Percentiles rank a stretch among this genome's conserved stretches.
Conservation (phyloP, 768 basidiomycete species). For the Auricularia sp. region DNA sequence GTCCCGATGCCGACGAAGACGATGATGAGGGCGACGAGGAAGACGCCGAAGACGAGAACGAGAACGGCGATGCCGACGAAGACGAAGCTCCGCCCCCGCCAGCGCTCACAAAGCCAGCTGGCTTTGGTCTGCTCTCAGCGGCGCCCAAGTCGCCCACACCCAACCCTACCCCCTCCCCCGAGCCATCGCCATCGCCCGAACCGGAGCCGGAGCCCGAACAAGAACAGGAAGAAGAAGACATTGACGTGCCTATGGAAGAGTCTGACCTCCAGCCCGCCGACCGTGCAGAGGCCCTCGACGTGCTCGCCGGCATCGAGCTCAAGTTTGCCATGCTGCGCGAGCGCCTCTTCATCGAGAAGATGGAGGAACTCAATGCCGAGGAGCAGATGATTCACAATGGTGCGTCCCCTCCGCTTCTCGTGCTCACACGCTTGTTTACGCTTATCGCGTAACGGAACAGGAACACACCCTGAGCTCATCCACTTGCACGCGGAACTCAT, state of each 20-base stretch:
- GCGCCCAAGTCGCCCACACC: background rate
- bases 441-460: conserved; percentile 27
- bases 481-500: conserved; percentile 73
- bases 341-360: conserved; percentile 84
- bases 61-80: conserved; percentile 21
- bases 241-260: conserved; percentile 16
- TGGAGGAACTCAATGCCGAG: conserved; percentile 85
- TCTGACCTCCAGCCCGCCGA: conserved; percentile 72
- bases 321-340: conserved; percentile 84
- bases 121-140: background rate
- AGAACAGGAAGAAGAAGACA: conserved; percentile 7
- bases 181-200: conserved; percentile 6
- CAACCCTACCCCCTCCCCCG: background rate
- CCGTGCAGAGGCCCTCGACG: conserved; percentile 79
- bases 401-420: conserved; percentile 23
- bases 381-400: conserved; percentile 71
- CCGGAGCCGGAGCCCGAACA: conserved; percentile 27
- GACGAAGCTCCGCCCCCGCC: conserved; percentile 20
- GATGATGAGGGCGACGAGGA: conserved; percentile 10
- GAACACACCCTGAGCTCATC: conserved; percentile 75
- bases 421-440: background rate
- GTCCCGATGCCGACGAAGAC: conserved; percentile 13
- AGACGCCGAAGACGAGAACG: conserved; percentile 15
- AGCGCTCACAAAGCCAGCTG: background rate
- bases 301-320: conserved; percentile 81